These are phyloP conservation scores for Dictyostelium intermedium DNA, from an alignment of 78 protist genomes.

Conservation along the genomic window DNA sequence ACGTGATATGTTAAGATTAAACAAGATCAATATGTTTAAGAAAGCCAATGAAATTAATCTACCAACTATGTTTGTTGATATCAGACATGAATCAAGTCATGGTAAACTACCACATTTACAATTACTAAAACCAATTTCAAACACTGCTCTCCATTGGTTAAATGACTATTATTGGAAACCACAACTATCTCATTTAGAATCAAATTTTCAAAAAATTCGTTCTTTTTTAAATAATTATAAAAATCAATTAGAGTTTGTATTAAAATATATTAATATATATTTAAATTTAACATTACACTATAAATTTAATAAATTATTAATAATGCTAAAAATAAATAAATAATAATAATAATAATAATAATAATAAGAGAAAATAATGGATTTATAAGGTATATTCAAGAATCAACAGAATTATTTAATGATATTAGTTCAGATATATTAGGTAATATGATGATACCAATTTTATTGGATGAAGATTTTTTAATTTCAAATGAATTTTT, in stretches of 20 bases:
- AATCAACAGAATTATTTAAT: neutral
- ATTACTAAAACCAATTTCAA: neutral
- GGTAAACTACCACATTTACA: slow-evolving; percentile 23
- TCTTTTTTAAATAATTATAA: neutral
- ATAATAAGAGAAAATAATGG: neutral
- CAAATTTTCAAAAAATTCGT: neutral
- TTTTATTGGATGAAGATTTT: neutral
- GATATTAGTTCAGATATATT: slow-evolving; percentile 10
- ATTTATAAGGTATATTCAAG: neutral
- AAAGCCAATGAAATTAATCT: slow-evolving; percentile 24
- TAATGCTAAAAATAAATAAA: neutral
- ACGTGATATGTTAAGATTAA: neutral
- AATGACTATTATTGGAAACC: slow-evolving; percentile 61
- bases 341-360: neutral
- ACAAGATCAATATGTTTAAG: slow-evolving; percentile 23
- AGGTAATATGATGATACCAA: neutral
- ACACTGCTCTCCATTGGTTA: slow-evolving; percentile 42
- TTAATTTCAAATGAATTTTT: neutral
- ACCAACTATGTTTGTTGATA: slow-evolving; percentile 56
- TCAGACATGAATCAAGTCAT: slow-evolving; percentile 57
- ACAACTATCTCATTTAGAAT: neutral
- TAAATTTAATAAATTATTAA: neutral
- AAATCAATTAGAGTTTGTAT: neutral
- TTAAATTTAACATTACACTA: too few relatives aligned
- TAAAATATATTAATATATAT: neutral